phyloP scores from a whole-genome alignment of 345 rosid genomes.

The Brassica incana region DNA sequence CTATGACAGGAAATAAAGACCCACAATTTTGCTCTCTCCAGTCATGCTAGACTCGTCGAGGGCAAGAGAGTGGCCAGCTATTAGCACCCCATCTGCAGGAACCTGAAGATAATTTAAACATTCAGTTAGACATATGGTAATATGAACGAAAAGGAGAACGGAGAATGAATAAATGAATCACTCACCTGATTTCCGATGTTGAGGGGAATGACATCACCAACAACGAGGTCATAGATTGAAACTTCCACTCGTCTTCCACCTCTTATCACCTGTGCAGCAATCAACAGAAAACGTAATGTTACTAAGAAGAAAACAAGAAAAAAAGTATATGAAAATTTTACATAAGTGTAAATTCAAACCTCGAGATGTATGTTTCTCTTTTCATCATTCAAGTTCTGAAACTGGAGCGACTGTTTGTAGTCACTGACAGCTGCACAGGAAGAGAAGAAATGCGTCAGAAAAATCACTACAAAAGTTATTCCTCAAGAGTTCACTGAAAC shows the following conservation, averaged over 20 bases:
- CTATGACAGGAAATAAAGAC: slow-evolving; percentile 10
- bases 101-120: slow-evolving; percentile 47
- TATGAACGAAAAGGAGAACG: not conserved
- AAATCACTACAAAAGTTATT: not conserved
- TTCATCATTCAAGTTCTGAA: slow-evolving; percentile 88
- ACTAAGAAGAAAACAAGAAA: slow-evolving; percentile 14
- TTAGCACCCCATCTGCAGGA: slow-evolving; percentile 92
- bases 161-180: slow-evolving; percentile 4
- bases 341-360: slow-evolving; percentile 48
- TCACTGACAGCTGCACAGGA: slow-evolving; percentile 81
- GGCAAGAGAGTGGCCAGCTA: slow-evolving; percentile 81
- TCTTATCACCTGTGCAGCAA: slow-evolving; percentile 63
- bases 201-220: slow-evolving; percentile 95
- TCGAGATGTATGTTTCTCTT: slow-evolving; percentile 94
- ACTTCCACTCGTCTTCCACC: slow-evolving; percentile 81
- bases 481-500: not conserved
- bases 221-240: slow-evolving; percentile 91
- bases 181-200: slow-evolving; percentile 92
- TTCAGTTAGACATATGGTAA: slow-evolving; percentile 5
- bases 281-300: slow-evolving; percentile 9
- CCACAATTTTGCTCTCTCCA: slow-evolving; percentile 96
- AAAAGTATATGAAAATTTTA: not conserved
- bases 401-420: slow-evolving; percentile 97
- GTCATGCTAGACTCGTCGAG: slow-evolving; percentile 99
- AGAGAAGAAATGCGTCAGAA: slow-evolving; percentile 7